Base-by-base conservation (phyloP, 805 yeast species). In the Kregervanrija fluxuum region DNA sequence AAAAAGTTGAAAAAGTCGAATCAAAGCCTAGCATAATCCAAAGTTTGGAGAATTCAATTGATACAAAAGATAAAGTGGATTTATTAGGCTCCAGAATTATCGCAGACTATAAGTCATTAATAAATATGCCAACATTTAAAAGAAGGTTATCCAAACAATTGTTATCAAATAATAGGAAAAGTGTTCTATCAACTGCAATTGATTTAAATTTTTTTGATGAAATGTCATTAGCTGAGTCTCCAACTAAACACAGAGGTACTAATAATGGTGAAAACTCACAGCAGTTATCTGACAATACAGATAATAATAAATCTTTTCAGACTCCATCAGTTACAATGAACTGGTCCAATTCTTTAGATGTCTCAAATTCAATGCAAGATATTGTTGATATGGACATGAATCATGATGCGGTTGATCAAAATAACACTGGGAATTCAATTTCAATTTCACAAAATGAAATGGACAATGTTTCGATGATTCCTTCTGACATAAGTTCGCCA, bases 61-160 rank as follows among this genome's bases (percentile, higher is more conserved):
- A 11, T 17, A 32, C 44, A 3, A 42, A 48, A 8, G 55, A 54
- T 11, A 73, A 79, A 51, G 70, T 79, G 47, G 91, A 84, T 60
- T 65, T 81, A 8, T 61, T 85, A 45, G 79, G 87, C 59, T 87
- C 87, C 2, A 68, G 88, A 56, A 79, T 85, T 2, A 72, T 82
- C 28, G 83, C 79, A 51, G 90, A 85, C 56, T 73, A 82, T 39
- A 84, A 80, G 54, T 72, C 62, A 48, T 33, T 58, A 13, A 46
- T 46, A 12, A 40, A 42, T n/a, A 34, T 43, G 11, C 52, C 49
- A 30, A 32, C 40, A 9, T 50, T 53, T 43, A 55, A 51, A 35
- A 50, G 51, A 31, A 47, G 58, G 16, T 47, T 55, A n/a, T 59
- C 65, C 1, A 51, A 49, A n/a, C 57, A 53, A 41, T 43, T 59